Evolutionary conservation across 345 rosid genomes (phyloP).

Genomic region (Atalantia buxifolia): DNA sequence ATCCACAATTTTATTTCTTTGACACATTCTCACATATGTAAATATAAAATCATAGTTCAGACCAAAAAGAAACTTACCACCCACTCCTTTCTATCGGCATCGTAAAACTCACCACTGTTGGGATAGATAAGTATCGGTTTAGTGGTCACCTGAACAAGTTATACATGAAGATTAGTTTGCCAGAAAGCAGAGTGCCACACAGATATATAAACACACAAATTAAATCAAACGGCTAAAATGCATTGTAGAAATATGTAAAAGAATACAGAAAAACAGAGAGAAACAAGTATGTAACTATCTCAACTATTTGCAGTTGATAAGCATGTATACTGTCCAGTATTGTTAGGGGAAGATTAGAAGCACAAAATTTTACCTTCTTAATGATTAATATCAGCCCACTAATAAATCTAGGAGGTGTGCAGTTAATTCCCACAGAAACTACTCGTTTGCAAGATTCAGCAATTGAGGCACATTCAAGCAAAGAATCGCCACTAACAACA

Average conservation of each 20-base stretch:
- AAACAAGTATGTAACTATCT: neutral
- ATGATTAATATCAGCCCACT: slow-evolving; percentile 48
- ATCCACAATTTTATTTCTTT: slow-evolving; percentile 1
- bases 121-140: slow-evolving; percentile 76
- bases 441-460: slow-evolving; percentile 64
- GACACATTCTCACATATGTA: neutral
- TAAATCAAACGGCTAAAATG: neutral
- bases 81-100: slow-evolving; percentile 63
- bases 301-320: neutral
- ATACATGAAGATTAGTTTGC: slow-evolving; percentile 2
- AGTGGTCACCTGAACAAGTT: slow-evolving; percentile 51
- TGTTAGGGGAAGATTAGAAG: slow-evolving; percentile 1
- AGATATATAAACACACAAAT: neutral
- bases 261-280: neutral
- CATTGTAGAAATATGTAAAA: neutral
- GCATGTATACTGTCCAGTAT: neutral
- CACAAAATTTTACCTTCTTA: slow-evolving; percentile 41
- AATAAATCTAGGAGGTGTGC: slow-evolving; percentile 84
- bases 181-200: neutral
- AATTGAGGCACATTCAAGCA: slow-evolving; percentile 55
- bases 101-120: slow-evolving; percentile 78
- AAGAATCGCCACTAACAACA: slow-evolving; percentile 75
- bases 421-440: slow-evolving; percentile 77
- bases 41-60: neutral
- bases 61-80: slow-evolving; percentile 48